phyloP scores from a whole-genome alignment of 1,284 basidiomycete species.

The Anthracocystis walkeri region DNA sequence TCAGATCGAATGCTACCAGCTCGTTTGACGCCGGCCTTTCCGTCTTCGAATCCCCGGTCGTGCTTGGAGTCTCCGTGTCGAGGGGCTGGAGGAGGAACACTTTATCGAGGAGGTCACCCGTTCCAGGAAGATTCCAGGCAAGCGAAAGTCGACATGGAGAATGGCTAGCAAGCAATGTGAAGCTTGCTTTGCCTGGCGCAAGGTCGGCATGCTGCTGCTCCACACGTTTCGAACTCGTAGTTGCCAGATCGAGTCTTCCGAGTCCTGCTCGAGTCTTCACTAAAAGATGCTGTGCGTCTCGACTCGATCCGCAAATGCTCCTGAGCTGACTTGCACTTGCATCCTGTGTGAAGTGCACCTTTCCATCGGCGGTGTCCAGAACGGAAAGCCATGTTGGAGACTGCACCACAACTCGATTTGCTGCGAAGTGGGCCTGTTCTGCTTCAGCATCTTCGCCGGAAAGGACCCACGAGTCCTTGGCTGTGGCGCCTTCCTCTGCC shows the following conservation, averaged over 20 bases:
- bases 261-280: conserved; percentile 16
- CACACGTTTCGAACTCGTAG: neutral
- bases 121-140: conserved; percentile 27
- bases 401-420: conserved; percentile 11
- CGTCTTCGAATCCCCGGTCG: neutral
- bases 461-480: conserved; percentile 10
- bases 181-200: neutral
- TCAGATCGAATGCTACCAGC: conserved; percentile 23
- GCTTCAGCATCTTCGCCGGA: conserved; percentile 1
- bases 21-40: neutral
- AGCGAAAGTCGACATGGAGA: conserved; percentile 21
- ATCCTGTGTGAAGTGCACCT: conserved; percentile 10
- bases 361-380: neutral
- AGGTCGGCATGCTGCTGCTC: conserved; percentile 8
- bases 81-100: conserved; percentile 20
- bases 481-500: neutral
- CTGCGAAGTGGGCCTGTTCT: conserved; percentile 1
- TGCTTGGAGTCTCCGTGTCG: neutral
- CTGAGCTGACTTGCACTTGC: conserved; percentile 1
- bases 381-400: conserved; percentile 4
- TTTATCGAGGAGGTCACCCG: conserved; percentile 31
- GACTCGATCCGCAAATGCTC: conserved; percentile 21
- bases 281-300: conserved; percentile 19
- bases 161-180: neutral
- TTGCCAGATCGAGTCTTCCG: conserved; percentile 11